Evolutionary conservation across 2,329 filamentous ascomycete species (phyloP).

Genomic region (Exophiala lecanii-corni): DNA sequence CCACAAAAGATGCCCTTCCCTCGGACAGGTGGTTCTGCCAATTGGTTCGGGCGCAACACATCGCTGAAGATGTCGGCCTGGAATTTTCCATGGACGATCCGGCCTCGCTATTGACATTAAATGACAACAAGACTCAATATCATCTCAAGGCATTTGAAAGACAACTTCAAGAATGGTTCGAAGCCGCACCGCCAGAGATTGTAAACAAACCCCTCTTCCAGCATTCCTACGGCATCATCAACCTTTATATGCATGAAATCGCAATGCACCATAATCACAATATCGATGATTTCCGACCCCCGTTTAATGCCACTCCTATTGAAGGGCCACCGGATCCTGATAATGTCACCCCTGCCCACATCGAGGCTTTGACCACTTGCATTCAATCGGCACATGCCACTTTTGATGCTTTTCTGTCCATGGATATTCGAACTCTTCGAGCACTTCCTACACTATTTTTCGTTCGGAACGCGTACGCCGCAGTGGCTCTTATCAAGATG

Average conservation of each 20-base stretch:
- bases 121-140: constrained; percentile 61
- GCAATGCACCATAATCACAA: constrained; percentile 62
- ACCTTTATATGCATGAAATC: constrained; percentile 71
- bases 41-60: constrained; percentile 55
- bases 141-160: constrained; percentile 61
- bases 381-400: constrained; percentile 62
- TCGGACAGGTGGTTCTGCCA: constrained; percentile 54
- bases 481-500: constrained; percentile 69
- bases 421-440: constrained; percentile 56
- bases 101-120: constrained; percentile 47
- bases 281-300: constrained; percentile 47
- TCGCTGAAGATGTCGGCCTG: constrained; percentile 64
- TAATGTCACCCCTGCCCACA: constrained; percentile 54
- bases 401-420: constrained; percentile 59
- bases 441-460: constrained; percentile 67
- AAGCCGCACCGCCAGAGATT: constrained; percentile 49
- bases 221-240: constrained; percentile 62
- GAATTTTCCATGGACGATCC: constrained; percentile 66
- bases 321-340: constrained; percentile 28
- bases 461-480: constrained; percentile 66
- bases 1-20: constrained; percentile 52
- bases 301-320: constrained; percentile 35
- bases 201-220: constrained; percentile 53
- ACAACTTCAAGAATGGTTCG: constrained; percentile 58
- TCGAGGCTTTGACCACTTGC: constrained; percentile 63